Evolutionary conservation across 2,329 filamentous ascomycete genomes (phyloP).

Genomic region (Colletotrichum sidae): DNA sequence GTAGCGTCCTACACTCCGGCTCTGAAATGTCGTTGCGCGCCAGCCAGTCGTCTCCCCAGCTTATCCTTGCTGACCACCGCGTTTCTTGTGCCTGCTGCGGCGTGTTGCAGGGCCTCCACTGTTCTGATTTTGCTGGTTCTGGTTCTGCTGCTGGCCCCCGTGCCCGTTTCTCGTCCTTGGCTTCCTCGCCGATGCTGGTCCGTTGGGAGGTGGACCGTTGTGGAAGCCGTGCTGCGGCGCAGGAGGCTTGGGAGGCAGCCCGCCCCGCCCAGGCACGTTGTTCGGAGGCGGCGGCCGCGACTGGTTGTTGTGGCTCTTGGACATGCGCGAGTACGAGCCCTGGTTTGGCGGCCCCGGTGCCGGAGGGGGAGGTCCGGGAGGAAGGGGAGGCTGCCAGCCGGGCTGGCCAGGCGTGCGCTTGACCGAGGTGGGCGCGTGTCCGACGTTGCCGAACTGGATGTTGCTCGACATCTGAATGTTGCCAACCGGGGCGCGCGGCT

Average conservation of each 20-base stretch:
- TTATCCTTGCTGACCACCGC: slow-evolving; percentile 36
- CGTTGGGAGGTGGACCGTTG: slow-evolving; percentile 31
- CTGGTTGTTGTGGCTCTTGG: slow-evolving; percentile 26
- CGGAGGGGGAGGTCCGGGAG: slow-evolving; percentile 51
- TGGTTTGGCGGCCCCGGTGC: slow-evolving; percentile 38
- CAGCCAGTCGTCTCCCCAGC: slow-evolving; percentile 17
- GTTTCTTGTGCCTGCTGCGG: slow-evolving; percentile 34
- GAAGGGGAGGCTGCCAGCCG: slow-evolving; percentile 49
- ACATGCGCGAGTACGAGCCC: slow-evolving; percentile 39
- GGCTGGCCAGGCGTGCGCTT: slow-evolving; percentile 30
- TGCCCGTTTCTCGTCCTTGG: slow-evolving; percentile 27
- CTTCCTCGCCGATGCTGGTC: slow-evolving; percentile 33
- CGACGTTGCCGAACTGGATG: slow-evolving; percentile 47
- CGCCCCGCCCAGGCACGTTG: slow-evolving; percentile 19
- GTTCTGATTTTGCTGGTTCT: slow-evolving; percentile 22
- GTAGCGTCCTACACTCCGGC: slow-evolving; percentile 1
- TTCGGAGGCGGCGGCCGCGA: slow-evolving; percentile 24
- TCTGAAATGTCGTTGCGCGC: slow-evolving; percentile 12
- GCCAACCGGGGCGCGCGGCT: slow-evolving; percentile 45
- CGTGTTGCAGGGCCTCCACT: slow-evolving; percentile 19
- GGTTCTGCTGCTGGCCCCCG: slow-evolving; percentile 20
- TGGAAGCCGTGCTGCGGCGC: slow-evolving; percentile 32
- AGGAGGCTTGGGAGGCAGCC: slow-evolving; percentile 33
- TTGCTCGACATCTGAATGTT: slow-evolving; percentile 55
- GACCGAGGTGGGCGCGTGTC: slow-evolving; percentile 36